Percentiles rank a stretch among this genome's conserved stretches.
phyloP scores from a whole-genome alignment of 2,329 filamentous ascomycete species.

The Aspergillus ustus region DNA sequence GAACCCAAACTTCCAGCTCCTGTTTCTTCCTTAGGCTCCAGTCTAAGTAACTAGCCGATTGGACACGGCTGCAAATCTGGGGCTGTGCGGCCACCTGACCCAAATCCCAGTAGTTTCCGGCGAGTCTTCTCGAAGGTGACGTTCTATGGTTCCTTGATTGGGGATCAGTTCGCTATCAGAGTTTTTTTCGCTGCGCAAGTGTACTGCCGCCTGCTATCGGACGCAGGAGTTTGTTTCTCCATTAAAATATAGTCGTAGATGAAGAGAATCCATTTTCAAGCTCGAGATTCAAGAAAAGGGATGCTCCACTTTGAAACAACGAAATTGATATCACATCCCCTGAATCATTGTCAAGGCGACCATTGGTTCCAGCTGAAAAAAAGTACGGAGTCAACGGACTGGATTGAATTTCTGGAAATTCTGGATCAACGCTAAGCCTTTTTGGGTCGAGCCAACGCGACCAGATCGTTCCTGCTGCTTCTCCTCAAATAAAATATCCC shows the following conservation, averaged over 20 bases:
- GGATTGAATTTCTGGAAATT: slow-evolving; percentile 16
- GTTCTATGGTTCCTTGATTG: slow-evolving; percentile 14
- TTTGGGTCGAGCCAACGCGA: slow-evolving; percentile 17
- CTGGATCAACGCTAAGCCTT: slow-evolving; percentile 25
- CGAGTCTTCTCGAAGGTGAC: slow-evolving; percentile 18
- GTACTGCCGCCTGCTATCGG: not conserved
- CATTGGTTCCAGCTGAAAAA: slow-evolving; percentile 14
- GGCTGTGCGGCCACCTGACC: slow-evolving; percentile 25
- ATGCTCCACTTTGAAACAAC: not conserved
- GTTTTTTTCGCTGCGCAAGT: slow-evolving; percentile 4
- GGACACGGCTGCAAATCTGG: slow-evolving; percentile 19
- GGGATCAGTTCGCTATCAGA: slow-evolving; percentile 2
- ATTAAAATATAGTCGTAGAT: not conserved
- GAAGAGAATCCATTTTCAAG: not conserved
- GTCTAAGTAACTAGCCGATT: slow-evolving; percentile 20
- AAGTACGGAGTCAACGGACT: slow-evolving; percentile 8
- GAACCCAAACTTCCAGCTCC: slow-evolving; percentile 20
- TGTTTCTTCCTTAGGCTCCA: slow-evolving; percentile 24
- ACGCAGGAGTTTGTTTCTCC: not conserved
- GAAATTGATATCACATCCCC: slow-evolving; percentile 12
- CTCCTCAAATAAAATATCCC: slow-evolving; percentile 24
- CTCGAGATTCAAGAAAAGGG: not conserved
- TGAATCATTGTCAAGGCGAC: not conserved
- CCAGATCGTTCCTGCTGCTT: slow-evolving; percentile 19
- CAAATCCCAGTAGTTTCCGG: slow-evolving; percentile 8